Evolutionary conservation across 257 asterid species (phyloP).

Genomic region (Haberlea rhodopensis): DNA sequence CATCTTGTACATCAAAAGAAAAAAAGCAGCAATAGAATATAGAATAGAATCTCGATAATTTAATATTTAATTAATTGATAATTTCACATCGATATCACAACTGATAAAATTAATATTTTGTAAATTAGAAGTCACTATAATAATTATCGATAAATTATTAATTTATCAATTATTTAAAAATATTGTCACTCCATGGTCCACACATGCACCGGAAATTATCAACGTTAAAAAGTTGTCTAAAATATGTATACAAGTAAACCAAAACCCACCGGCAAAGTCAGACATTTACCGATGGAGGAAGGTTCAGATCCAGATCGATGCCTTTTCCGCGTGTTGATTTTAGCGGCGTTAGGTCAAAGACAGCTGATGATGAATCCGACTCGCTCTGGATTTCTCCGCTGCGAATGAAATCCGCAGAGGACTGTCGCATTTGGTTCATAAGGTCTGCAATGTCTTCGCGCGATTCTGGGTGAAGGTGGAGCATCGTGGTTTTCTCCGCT

Average conservation of each 20-base stretch:
- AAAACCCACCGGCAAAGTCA: conserved; percentile 20
- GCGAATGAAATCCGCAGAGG: too few relatives aligned
- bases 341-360: conserved; percentile 29
- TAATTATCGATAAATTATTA: not conserved
- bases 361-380: conserved; percentile 44
- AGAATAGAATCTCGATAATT: too few relatives aligned
- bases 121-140: too few relatives aligned
- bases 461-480: conserved; percentile 28
- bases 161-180: too few relatives aligned
- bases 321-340: conserved; percentile 24
- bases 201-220: not conserved
- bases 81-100: too few relatives aligned
- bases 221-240: not conserved
- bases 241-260: not conserved
- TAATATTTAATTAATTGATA: too few relatives aligned
- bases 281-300: conserved; percentile 41
- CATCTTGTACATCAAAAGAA: too few relatives aligned
- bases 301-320: conserved; percentile 41
- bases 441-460: not conserved
- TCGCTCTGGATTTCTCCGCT: conserved; percentile 29
- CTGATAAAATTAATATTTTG: too few relatives aligned
- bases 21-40: too few relatives aligned
- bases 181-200: too few relatives aligned
- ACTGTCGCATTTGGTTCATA: not conserved
- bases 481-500: conserved; percentile 26